Evolutionary conservation across 768 basidiomycete species (phyloP).

Genomic region (Macrolepiota albuminosa): DNA sequence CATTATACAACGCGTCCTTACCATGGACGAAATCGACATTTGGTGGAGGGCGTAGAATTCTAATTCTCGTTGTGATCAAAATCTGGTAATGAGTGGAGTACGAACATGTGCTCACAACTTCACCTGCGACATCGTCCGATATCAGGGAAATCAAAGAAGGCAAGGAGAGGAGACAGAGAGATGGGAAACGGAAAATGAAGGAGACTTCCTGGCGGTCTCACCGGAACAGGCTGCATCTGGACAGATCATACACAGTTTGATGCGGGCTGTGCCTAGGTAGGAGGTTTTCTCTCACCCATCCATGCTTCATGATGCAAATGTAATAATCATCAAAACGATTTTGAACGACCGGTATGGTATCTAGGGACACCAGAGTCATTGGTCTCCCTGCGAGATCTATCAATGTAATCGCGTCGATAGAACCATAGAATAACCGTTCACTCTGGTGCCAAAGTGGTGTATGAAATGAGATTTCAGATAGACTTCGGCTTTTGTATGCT

Average conservation of each 20-base stretch:
- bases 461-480: no score
- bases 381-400: neutral
- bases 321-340: neutral
- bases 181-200: neutral
- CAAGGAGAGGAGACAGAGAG: neutral
- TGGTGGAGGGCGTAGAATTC: constrained; percentile 80
- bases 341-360: neutral
- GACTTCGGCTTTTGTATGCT: no score
- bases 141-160: neutral
- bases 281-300: neutral
- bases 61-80: constrained; percentile 22
- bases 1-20: constrained; percentile 22
- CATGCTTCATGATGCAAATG: neutral
- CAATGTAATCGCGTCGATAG: neutral
- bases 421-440: neutral
- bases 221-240: constrained; percentile 5
- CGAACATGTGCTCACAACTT: constrained; percentile 33
- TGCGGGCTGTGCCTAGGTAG: constrained; percentile 5
- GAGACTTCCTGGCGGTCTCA: constrained; percentile 3
- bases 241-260: constrained; percentile 1
- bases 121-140: constrained; percentile 34
- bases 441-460: neutral
- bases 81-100: constrained; percentile 20
- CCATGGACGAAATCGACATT: constrained; percentile 89
- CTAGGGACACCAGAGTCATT: no score